These are phyloP conservation scores for Hevea brasiliensis DNA, from an alignment of 345 rosid species.

Conservation along the genomic window DNA sequence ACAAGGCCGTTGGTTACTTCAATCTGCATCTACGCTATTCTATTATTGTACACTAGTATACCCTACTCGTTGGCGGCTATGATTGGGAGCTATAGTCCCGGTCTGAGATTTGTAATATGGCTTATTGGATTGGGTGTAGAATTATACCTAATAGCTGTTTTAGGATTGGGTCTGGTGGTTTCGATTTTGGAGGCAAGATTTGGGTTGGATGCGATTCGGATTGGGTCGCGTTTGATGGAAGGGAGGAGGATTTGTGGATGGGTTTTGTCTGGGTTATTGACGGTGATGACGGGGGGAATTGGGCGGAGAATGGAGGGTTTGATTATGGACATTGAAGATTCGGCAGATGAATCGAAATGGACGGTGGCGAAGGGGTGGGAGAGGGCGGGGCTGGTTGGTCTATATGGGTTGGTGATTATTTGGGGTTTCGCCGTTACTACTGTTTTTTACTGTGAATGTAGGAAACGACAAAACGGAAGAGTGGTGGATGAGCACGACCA, in stretches of 20 bases:
- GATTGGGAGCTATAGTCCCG: conserved; percentile 16
- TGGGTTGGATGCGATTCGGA: conserved; percentile 62
- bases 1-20: conserved; percentile 50
- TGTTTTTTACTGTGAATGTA: conserved; percentile 61
- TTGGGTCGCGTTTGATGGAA: conserved; percentile 51
- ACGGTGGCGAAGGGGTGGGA: conserved; percentile 40
- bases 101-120: conserved; percentile 30
- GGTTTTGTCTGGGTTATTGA: conserved; percentile 45
- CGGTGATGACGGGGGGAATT: conserved; percentile 42
- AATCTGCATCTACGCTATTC: conserved; percentile 42
- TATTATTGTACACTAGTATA: conserved; percentile 41
- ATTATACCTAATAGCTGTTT: conserved; percentile 58
- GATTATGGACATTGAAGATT: conserved; percentile 39
- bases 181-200: conserved; percentile 56
- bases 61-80: conserved; percentile 32
- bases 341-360: conserved; percentile 14
- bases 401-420: conserved; percentile 55
- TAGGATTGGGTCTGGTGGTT: conserved; percentile 58
- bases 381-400: conserved; percentile 39
- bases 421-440: conserved; percentile 60
- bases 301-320: conserved; percentile 52
- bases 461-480: conserved; percentile 31
- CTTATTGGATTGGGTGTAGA: conserved; percentile 37
- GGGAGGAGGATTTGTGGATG: conserved; percentile 59
- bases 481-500: not conserved